phyloP scores from a whole-genome alignment of 768 basidiomycete genomes.

The Auriscalpium microsporum region DNA sequence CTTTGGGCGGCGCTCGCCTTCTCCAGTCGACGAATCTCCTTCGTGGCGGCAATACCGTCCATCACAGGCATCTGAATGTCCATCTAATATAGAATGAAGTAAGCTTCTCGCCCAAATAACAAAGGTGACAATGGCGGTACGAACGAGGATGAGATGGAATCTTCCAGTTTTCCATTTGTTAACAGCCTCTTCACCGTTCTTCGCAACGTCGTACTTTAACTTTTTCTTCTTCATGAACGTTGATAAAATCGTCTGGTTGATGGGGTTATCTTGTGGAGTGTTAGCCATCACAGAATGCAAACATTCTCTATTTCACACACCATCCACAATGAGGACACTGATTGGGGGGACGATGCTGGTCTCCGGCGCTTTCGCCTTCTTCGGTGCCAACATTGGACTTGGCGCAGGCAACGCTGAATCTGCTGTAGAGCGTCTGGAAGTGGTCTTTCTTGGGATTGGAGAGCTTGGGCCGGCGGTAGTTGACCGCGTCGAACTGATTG shows the following conservation, averaged over 20 bases:
- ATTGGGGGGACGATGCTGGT: constrained; percentile 88
- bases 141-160: constrained; percentile 91
- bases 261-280: constrained; percentile 74
- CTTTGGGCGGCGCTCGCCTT: constrained; percentile 55
- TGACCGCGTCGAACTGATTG: not conserved
- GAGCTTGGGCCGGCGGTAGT: not conserved
- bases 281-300: not conserved
- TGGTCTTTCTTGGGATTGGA: not conserved
- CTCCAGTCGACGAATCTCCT: constrained; percentile 86
- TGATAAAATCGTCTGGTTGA: constrained; percentile 96
- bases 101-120: not conserved
- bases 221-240: constrained; percentile 95
- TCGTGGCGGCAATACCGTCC: constrained; percentile 96
- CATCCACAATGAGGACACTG: constrained; percentile 96
- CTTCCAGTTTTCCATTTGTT: constrained; percentile 88
- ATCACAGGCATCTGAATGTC: constrained; percentile 99
- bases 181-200: constrained; percentile 92
- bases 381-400: constrained; percentile 17
- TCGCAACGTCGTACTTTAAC: constrained; percentile 91
- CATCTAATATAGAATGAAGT: constrained; percentile 52
- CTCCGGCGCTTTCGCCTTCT: constrained; percentile 48
- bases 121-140: constrained; percentile 21
- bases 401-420: constrained; percentile 15
- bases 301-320: constrained; percentile 34
- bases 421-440: constrained; percentile 22